Base-by-base conservation (phyloP, 2,329 filamentous ascomycete species). In the Ascochyta koolunga region DNA sequence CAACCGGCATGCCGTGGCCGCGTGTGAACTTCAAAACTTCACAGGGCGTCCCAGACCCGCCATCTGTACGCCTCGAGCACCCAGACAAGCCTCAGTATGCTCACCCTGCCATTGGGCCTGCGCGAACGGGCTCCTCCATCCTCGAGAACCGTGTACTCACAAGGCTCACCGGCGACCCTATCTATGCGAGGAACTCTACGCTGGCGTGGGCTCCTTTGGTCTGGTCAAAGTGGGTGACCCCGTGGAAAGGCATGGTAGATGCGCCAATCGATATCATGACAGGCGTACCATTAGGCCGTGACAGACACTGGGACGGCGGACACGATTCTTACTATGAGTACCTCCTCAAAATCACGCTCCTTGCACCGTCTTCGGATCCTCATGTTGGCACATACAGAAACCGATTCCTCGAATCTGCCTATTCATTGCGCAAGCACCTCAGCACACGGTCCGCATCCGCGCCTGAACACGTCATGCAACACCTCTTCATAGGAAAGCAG, bases 241-340 rank as follows among this genome's bases (percentile, higher is more conserved):
- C 74, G 10, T 76, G 71, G 67, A 59, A 67, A 11, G 78, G 78
- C 3, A 71, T 80, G 57, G 61, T 78, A 15, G 73, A 78, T 39
- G 72, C 68, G 2, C 78, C 77, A 8, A 68, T 79, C 36, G 75
- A 79, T 42, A 79, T 79, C 39, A 61, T 73, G 48, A 79, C 76
- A 8, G 75, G 74, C 9, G 66, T 67, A 19, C 76, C 77, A 5
- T 66, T 75, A 7, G 74, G 70, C 11, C 70, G 68, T 2, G 65
- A 76, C 40, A 66, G 73, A 33, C 75, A 76, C 46, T 79, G 77
- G 76, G 78, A 79, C 36, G 73, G 67, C 5, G 76, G 75, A 1
- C 77, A 79, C 56, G 77, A 78, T 56, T 76, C 74, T 36, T 79
- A 77, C 59, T 76, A 77, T 50, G 72, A 79, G 57, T 75, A 77